phyloP scores from a whole-genome alignment of 176 grass and related monocot species.

The Juncus inflexus region DNA sequence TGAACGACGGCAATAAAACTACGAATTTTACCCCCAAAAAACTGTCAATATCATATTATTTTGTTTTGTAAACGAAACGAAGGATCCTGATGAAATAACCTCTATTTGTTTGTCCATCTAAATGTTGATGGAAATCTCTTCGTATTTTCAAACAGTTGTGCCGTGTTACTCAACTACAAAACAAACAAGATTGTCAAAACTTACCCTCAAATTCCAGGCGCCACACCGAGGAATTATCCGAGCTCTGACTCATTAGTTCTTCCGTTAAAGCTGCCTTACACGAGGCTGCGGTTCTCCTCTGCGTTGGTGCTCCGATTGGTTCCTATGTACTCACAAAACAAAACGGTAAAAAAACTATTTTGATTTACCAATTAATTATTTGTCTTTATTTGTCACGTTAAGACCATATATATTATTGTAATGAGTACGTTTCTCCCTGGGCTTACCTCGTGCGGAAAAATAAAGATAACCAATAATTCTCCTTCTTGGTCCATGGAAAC shows the following conservation, averaged over 20 bases:
- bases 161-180: constrained; percentile 63
- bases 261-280: constrained; percentile 47
- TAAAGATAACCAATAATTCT: constrained; percentile 60
- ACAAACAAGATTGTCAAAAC: constrained; percentile 44
- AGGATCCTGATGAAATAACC: constrained; percentile 68
- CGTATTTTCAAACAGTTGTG: constrained; percentile 71
- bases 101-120: constrained; percentile 74
- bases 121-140: constrained; percentile 85
- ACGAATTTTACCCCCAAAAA: constrained; percentile 67
- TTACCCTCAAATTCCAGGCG: constrained; percentile 45
- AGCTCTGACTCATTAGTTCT: constrained; percentile 72
- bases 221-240: constrained; percentile 73
- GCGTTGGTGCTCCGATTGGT: constrained; percentile 55
- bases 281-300: constrained; percentile 71
- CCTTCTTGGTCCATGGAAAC: constrained; percentile 62
- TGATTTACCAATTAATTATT: background rate
- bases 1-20: background rate
- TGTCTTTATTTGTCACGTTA: background rate
- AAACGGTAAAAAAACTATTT: background rate
- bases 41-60: constrained; percentile 24
- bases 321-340: constrained; percentile 43
- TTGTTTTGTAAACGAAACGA: constrained; percentile 38
- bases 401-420: background rate
- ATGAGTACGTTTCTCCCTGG: constrained; percentile 26
- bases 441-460: constrained; percentile 57